Evolutionary conservation across 495 filamentous ascomycete species (phyloP).

Genomic region (Pseudevernia furfuracea): DNA sequence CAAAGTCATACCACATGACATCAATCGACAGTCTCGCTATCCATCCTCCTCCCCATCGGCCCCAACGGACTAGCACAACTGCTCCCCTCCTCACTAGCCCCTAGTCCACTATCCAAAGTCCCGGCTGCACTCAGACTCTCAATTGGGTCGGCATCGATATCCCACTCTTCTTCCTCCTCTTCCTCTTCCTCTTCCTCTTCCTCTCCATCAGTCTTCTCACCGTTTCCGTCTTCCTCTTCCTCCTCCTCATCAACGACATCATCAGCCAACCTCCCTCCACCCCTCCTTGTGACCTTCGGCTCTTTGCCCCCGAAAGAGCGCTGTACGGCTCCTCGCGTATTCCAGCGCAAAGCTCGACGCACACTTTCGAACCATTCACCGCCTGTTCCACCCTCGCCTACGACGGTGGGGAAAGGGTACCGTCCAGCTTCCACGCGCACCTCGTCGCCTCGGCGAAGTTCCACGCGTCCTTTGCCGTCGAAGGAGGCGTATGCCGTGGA

Average conservation of each 20-base stretch:
- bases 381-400: slow-evolving; percentile 52
- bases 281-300: slow-evolving; percentile 25
- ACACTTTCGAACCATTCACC: slow-evolving; percentile 95
- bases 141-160: slow-evolving; percentile 72
- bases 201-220: slow-evolving; percentile 30
- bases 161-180: slow-evolving; percentile 54
- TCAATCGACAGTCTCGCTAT: slow-evolving; percentile 39
- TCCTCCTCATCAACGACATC: slow-evolving; percentile 38
- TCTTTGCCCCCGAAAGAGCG: slow-evolving; percentile 59
- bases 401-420: slow-evolving; percentile 93
- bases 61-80: slow-evolving; percentile 56
- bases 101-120: slow-evolving; percentile 44
- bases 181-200: slow-evolving; percentile 43
- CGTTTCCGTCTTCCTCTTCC: slow-evolving; percentile 27
- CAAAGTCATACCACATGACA: neutral
- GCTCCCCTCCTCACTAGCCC: slow-evolving; percentile 51
- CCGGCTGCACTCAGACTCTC: slow-evolving; percentile 29
- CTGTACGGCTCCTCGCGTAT: slow-evolving; percentile 76
- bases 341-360: slow-evolving; percentile 84
- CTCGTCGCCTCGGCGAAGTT: slow-evolving; percentile 83
- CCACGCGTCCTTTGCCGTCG: slow-evolving; percentile 90
- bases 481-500: slow-evolving; percentile 93
- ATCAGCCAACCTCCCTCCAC: slow-evolving; percentile 23
- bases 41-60: slow-evolving; percentile 61
- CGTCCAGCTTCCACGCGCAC: slow-evolving; percentile 90